Percentiles rank a stretch among this genome's conserved stretches.
phyloP scores from a whole-genome alignment of 169 alveolate species.

The Cryptosporidium muris region DNA sequence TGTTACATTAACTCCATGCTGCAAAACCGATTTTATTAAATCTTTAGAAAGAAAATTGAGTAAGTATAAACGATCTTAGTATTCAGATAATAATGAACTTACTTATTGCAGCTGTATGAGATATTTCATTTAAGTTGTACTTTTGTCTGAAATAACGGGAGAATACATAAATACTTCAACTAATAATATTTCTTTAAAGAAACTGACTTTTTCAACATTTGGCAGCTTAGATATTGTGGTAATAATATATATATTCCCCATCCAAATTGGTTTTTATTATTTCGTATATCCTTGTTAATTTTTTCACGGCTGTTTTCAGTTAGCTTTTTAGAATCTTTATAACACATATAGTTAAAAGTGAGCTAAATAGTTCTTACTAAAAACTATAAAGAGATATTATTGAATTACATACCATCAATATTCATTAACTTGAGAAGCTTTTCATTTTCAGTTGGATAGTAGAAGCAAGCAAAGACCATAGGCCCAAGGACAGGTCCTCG shows the following conservation, averaged over 20 bases:
- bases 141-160: slow-evolving; percentile 77
- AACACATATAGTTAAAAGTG: neutral
- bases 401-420: slow-evolving; percentile 80
- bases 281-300: slow-evolving; percentile 79
- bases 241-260: slow-evolving; percentile 77
- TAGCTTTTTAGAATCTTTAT: slow-evolving; percentile 87
- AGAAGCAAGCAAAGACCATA: slow-evolving; percentile 96
- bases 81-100: neutral
- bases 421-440: slow-evolving; percentile 79
- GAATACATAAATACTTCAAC: neutral
- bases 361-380: neutral
- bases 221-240: slow-evolving; percentile 85
- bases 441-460: slow-evolving; percentile 85
- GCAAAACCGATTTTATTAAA: slow-evolving; percentile 76
- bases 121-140: slow-evolving; percentile 87
- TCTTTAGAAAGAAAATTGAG: neutral
- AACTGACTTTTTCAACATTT: slow-evolving; percentile 83
- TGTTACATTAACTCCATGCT: slow-evolving; percentile 76
- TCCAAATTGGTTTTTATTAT: slow-evolving; percentile 80
- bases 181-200: neutral
- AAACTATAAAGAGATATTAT: neutral
- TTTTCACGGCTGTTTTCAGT: slow-evolving; percentile 83
- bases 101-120: slow-evolving; percentile 89
- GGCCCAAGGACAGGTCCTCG: slow-evolving; percentile 99
- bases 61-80: neutral